phyloP scores from a whole-genome alignment of 148 eudicot genomes.

The Fallopia convolvulus region DNA sequence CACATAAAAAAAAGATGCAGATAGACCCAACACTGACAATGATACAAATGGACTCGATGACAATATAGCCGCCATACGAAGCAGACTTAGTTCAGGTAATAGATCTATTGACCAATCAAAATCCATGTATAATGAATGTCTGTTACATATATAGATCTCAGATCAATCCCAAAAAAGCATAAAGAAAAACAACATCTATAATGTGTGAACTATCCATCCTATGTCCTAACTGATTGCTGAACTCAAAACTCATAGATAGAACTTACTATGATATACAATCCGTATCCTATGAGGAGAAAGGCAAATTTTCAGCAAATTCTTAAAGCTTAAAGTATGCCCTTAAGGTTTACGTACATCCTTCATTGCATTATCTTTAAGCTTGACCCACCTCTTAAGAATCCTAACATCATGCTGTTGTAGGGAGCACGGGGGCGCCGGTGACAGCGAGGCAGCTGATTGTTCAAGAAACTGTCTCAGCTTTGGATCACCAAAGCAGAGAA shows the following conservation, averaged over 20 bases:
- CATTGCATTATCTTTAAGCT: constrained; percentile 30
- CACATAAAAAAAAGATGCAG: too few species aligned
- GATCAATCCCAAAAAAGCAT: neutral
- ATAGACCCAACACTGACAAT: too few species aligned
- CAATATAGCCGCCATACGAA: too few species aligned
- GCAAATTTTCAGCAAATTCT: neutral
- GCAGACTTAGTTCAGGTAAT: too few species aligned
- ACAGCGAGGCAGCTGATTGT: constrained; percentile 50
- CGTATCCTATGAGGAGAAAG: neutral
- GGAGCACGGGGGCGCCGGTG: constrained; percentile 50
- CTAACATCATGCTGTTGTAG: constrained; percentile 27
- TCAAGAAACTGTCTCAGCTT: constrained; percentile 49
- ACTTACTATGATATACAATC: neutral
- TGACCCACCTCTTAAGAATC: constrained; percentile 31
- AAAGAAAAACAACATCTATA: neutral
- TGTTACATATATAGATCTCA: neutral
- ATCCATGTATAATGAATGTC: neutral
- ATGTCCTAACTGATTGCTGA: neutral
- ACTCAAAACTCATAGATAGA: neutral
- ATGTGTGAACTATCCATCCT: neutral
- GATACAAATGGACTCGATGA: too few species aligned
- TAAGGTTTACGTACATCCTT: constrained; percentile 10
- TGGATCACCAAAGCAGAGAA: constrained; percentile 70
- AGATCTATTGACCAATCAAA: too few species aligned
- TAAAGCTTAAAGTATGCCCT: neutral